These are phyloP conservation scores for Candida hungchunana DNA, from an alignment of 805 yeast species.

Conservation along the genomic window DNA sequence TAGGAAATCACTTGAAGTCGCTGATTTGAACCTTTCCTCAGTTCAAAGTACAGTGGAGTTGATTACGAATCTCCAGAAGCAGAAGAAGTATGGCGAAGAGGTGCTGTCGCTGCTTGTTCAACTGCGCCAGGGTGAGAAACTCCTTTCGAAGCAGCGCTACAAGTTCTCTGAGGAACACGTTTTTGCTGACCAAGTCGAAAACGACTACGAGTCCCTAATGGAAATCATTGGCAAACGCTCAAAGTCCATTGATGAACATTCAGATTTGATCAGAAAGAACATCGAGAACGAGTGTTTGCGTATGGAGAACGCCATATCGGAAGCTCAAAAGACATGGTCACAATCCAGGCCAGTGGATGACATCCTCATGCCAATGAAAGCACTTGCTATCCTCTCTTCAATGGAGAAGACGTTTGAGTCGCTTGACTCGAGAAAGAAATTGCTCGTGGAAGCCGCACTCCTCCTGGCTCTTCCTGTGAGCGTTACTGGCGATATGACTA, in stretches of 20 bases:
- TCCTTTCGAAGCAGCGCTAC: constrained; percentile 40
- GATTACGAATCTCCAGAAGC: constrained; percentile 35
- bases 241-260: constrained; percentile 36
- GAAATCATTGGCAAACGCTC: constrained; percentile 36
- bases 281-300: constrained; percentile 38
- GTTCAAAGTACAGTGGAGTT: constrained; percentile 34
- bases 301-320: constrained; percentile 30
- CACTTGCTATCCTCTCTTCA: constrained; percentile 30
- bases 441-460: constrained; percentile 28
- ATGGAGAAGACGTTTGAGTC: constrained; percentile 31
- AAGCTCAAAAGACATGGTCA: constrained; percentile 43
- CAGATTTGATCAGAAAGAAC: constrained; percentile 38
- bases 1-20: constrained; percentile 35
- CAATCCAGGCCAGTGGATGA: constrained; percentile 43
- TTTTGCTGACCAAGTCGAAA: constrained; percentile 58
- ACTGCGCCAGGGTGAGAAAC: constrained; percentile 30
- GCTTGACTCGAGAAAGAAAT: constrained; percentile 13
- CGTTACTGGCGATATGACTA: constrained; percentile 27
- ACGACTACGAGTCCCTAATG: constrained; percentile 38
- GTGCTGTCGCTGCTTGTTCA: constrained; percentile 8
- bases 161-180: constrained; percentile 52
- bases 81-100: constrained; percentile 13
- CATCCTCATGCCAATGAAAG: constrained; percentile 37
- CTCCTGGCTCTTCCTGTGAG: constrained; percentile 32
- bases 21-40: constrained; percentile 33